Base-by-base conservation (phyloP, 192 early-diverging fungal genomes). In the Mortierella antarctica region DNA sequence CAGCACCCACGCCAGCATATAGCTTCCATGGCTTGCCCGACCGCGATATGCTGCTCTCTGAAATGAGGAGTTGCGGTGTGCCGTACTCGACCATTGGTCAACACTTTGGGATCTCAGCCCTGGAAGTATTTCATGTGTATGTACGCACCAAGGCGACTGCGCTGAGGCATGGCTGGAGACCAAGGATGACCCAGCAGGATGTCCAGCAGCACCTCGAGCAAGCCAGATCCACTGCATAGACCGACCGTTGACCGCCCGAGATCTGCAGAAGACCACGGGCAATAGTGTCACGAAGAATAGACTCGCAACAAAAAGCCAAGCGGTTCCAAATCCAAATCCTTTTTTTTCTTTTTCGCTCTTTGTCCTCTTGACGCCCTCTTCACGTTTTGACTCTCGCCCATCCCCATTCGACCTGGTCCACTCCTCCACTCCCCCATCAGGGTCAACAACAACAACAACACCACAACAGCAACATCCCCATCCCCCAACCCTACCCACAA, bases 121-220 rank as follows among this genome's bases (percentile, higher is more conserved):
- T 49, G n/a, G 76, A 67, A 23, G 64, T 53, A 6, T 67, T 65
- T 17, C 48, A 48, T 12, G 42, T 21, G 1, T 79, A 79, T 39
- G 71, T 79, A 14, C 54, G 42, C 1, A 23, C 42, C 3, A 53
- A 41, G 20, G 55, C 69, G 11, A 71, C 17, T 46, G 69, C 76
- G 5, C 15, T 18, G 5, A 56, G 17, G 13, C 59, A 71, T 41
- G 46, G 48, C 13, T 79, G 76, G 76, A 52, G 23, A 9, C 65
- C 76, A 2, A 50, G 64, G 56, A 71, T 71, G 69, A 71, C 68
- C 6, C 42, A 15, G 50, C 42, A 62, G 44, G 76, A 79, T 45
- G 23, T 79, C 21, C 45, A 61, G 39, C 20, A 54, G 7, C 46
- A 79, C 53, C 31, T 78, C 17, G 17, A 6, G 5, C 52, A 18